These are phyloP conservation scores for Leccinum ochraceum DNA, from an alignment of 768 basidiomycete genomes.

Conservation along the genomic window DNA sequence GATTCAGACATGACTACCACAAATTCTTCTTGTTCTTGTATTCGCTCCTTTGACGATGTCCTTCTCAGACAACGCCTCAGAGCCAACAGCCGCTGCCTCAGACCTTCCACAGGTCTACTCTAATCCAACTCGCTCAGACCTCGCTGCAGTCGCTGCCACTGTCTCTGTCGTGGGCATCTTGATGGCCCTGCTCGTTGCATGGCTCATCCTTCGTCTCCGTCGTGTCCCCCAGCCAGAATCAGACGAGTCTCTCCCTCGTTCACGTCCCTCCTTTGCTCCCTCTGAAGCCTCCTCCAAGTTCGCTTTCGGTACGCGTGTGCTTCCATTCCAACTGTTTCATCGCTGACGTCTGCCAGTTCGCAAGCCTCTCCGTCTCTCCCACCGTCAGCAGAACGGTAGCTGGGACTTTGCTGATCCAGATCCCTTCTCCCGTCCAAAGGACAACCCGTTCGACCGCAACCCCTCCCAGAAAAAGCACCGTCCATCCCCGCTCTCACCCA, in stretches of 20 bases:
- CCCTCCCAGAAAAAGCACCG: slow-evolving; percentile 11
- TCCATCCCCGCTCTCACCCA: slow-evolving; percentile 15
- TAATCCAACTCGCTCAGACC: slow-evolving; percentile 13
- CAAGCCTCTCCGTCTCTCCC: slow-evolving; percentile 28
- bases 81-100: background rate
- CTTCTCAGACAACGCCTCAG: background rate
- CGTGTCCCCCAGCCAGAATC: background rate
- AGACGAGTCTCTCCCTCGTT: slow-evolving; percentile 2
- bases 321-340: background rate
- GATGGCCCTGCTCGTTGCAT: slow-evolving; percentile 26
- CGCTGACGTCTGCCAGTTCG: slow-evolving; percentile 13
- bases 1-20: background rate
- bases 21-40: background rate
- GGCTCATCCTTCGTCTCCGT: slow-evolving; percentile 30
- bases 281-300: slow-evolving; percentile 32
- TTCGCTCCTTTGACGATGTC: background rate
- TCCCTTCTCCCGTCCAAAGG: slow-evolving; percentile 13
- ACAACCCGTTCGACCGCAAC: background rate
- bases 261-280: slow-evolving; percentile 25
- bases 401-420: slow-evolving; percentile 37
- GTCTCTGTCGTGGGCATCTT: slow-evolving; percentile 28
- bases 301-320: slow-evolving; percentile 23
- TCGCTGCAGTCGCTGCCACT: slow-evolving; percentile 28
- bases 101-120: slow-evolving; percentile 6
- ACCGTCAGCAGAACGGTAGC: slow-evolving; percentile 18